Conservation (phyloP, 2,329 filamentous ascomycete genomes). For the Triangularia verruculosa region DNA sequence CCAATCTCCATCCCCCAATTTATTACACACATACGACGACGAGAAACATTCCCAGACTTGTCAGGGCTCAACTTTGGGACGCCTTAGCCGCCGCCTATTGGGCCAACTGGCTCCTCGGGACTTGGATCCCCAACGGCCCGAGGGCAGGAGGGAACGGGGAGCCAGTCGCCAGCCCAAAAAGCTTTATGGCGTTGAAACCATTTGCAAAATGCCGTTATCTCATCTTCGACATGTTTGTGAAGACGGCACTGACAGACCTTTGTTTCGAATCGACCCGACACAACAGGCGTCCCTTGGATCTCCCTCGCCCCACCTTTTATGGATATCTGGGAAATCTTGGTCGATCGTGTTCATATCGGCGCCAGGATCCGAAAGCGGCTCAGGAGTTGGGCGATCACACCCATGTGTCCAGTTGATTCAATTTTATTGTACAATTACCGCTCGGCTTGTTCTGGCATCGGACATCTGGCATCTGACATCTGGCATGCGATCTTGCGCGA, state of each 20-base stretch:
- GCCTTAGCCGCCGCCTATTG: background rate
- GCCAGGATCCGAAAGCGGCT: background rate
- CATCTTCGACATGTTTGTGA: background rate
- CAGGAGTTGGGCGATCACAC: background rate
- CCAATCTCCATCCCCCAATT: background rate
- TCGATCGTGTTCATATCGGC: background rate
- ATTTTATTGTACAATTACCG: background rate
- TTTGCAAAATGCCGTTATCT: background rate
- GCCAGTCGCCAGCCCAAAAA: background rate
- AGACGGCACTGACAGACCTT: background rate
- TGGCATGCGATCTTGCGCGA: slow-evolving; percentile 2
- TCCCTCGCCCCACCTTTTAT: background rate
- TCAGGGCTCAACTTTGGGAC: background rate
- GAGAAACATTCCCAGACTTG: background rate
- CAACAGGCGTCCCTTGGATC: background rate
- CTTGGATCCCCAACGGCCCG: background rate
- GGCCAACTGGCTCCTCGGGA: background rate
- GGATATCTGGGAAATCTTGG: background rate
- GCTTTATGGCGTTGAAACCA: background rate
- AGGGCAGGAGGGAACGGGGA: background rate
- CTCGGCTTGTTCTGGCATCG: slow-evolving; percentile 1
- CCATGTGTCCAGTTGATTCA: background rate
- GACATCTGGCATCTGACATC: slow-evolving; percentile 1
- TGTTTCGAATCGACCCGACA: background rate
- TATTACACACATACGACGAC: background rate